These are phyloP conservation scores for Fusarium drepaniforme DNA, from an alignment of 2,329 filamentous ascomycete species.

Conservation along the genomic window DNA sequence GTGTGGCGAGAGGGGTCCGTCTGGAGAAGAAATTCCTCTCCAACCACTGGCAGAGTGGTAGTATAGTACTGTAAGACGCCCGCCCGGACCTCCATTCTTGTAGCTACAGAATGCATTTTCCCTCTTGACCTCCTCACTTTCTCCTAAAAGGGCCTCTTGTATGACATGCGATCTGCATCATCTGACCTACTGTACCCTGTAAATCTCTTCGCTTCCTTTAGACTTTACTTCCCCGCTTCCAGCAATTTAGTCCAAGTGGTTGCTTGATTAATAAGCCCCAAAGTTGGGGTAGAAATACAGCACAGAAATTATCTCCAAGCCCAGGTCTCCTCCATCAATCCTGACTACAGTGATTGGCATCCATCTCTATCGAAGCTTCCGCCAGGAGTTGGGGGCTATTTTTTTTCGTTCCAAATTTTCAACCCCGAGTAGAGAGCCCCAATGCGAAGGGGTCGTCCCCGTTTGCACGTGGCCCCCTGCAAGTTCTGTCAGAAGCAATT, in stretches of 20 bases:
- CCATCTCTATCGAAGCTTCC: background rate
- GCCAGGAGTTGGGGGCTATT: background rate
- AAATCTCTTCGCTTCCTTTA: background rate
- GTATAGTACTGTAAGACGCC: too few species aligned
- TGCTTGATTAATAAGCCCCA: background rate
- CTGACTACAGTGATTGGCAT: background rate
- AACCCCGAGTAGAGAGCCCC: background rate
- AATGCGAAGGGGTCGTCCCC: slow-evolving; percentile 21
- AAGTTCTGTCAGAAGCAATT: slow-evolving; percentile 27
- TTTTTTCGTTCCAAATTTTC: background rate
- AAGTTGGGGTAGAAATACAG: background rate
- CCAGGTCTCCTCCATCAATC: background rate
- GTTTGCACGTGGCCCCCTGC: slow-evolving; percentile 19
- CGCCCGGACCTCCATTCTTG: too few species aligned
- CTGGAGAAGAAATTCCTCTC: background rate
- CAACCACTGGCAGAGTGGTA: background rate
- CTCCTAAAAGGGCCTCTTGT: background rate
- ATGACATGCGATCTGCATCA: background rate
- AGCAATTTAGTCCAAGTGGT: too few species aligned
- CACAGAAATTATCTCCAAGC: background rate
- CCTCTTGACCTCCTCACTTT: background rate
- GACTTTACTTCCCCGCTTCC: too few species aligned
- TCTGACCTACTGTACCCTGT: background rate
- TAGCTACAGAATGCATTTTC: too few species aligned
- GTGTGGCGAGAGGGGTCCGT: background rate